These are phyloP conservation scores for Ogataea henricii DNA, from an alignment of 805 yeast genomes.

Conservation along the genomic window DNA sequence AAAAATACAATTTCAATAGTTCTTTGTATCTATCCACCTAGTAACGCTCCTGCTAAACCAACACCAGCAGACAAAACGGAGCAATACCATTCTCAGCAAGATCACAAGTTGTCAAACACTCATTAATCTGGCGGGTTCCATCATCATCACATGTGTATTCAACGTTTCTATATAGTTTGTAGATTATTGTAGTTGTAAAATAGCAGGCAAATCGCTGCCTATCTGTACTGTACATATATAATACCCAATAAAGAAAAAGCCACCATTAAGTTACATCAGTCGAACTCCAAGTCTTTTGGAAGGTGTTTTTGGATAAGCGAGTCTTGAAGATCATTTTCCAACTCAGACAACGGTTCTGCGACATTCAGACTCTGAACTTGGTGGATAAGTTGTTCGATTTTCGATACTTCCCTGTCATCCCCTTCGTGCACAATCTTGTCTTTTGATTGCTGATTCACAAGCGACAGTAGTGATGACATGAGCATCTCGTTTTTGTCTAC, in stretches of 20 bases:
- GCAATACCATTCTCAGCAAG: slow-evolving; percentile 1
- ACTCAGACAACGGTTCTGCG: slow-evolving; percentile 6
- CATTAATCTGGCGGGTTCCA: background rate
- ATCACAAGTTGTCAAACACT: background rate
- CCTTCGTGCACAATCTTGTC: background rate
- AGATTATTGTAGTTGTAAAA: slow-evolving; percentile 6
- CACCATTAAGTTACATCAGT: background rate
- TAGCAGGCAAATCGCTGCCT: slow-evolving; percentile 12
- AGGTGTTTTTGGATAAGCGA: slow-evolving; percentile 10
- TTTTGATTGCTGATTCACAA: slow-evolving; percentile 1
- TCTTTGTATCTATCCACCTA: slow-evolving; percentile 2
- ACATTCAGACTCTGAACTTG: slow-evolving; percentile 15
- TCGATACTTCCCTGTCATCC: background rate
- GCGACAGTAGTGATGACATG: slow-evolving; percentile 7
- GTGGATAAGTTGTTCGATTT: slow-evolving; percentile 13
- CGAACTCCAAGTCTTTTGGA: background rate
- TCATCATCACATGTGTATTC: background rate
- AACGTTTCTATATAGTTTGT: slow-evolving; percentile 12
- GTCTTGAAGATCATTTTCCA: slow-evolving; percentile 16
- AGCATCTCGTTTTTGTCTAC: slow-evolving; percentile 16
- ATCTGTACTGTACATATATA: background rate
- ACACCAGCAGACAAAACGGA: background rate
- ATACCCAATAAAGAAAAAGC: too few species aligned
- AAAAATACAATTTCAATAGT: slow-evolving; percentile 5
- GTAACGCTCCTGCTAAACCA: background rate